These are phyloP conservation scores for Colletotrichum melonis DNA, from an alignment of 2,329 filamentous ascomycete species.

Conservation along the genomic window DNA sequence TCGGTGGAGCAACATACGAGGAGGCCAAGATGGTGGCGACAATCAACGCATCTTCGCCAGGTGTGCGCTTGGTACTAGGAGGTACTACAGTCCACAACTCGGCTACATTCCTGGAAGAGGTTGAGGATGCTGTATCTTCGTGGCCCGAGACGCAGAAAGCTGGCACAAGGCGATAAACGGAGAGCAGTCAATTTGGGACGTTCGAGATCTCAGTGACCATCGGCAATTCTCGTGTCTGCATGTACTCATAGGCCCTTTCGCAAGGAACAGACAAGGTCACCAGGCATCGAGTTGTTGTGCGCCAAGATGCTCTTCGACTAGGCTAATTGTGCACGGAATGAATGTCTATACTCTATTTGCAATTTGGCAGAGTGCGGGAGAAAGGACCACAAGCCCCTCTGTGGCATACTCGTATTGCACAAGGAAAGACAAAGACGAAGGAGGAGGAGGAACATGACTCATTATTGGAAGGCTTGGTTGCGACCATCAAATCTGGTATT, in stretches of 20 bases:
- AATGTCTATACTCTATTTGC: background rate
- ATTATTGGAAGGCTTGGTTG: background rate
- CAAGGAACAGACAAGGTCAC: background rate
- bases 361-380: background rate
- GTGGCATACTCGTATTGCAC: background rate
- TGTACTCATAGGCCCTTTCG: background rate
- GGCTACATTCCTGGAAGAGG: slow-evolving; percentile 87
- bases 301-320: background rate
- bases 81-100: slow-evolving; percentile 92
- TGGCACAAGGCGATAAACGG: slow-evolving; percentile 38
- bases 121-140: slow-evolving; percentile 85
- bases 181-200: background rate
- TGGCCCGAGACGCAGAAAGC: slow-evolving; percentile 78
- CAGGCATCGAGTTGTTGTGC: background rate
- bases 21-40: slow-evolving; percentile 97
- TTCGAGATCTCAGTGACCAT: background rate
- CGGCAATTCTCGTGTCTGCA: background rate
- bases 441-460: background rate
- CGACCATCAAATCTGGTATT: background rate
- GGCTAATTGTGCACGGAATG: background rate
- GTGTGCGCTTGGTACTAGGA: slow-evolving; percentile 88
- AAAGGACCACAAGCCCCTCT: background rate
- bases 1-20: slow-evolving; percentile 94
- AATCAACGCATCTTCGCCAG: slow-evolving; percentile 90
- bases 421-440: background rate